Percentiles rank a stretch among this genome's conserved stretches.
phyloP scores from a whole-genome alignment of 768 basidiomycete genomes.

The Austroboletus festivus region DNA sequence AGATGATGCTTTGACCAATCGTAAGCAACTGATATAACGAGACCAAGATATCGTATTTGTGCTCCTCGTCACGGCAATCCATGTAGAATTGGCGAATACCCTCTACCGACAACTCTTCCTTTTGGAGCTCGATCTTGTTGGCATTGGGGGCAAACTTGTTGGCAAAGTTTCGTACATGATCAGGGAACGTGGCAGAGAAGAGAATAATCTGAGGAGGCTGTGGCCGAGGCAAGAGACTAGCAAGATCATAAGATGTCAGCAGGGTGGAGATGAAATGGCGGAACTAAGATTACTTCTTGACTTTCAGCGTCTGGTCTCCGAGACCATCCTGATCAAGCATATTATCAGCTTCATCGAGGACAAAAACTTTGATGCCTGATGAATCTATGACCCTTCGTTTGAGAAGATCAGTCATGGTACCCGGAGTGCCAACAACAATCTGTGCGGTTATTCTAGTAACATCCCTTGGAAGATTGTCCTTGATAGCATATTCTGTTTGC shows the following conservation, averaged over 20 bases:
- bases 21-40: constrained; percentile 87
- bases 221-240: constrained; percentile 55
- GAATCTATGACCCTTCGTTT: constrained; percentile 75
- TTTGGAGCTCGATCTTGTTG: constrained; percentile 94
- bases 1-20: constrained; percentile 98
- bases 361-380: constrained; percentile 82
- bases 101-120: constrained; percentile 90
- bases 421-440: constrained; percentile 93
- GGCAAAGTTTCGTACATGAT: constrained; percentile 89
- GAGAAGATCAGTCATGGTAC: constrained; percentile 89
- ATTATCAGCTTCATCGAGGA: constrained; percentile 97
- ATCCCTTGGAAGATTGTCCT: constrained; percentile 70
- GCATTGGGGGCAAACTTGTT: constrained; percentile 88
- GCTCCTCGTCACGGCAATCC: constrained; percentile 87
- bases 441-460: constrained; percentile 77
- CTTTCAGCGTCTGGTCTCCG: constrained; percentile 88
- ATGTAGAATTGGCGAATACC: constrained; percentile 97
- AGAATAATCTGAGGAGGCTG: constrained; percentile 80
- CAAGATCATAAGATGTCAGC: constrained; percentile 11
- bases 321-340: constrained; percentile 95
- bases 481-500: constrained; percentile 94
- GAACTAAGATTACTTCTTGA: constrained; percentile 74
- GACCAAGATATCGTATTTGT: constrained; percentile 95
- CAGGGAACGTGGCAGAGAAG: constrained; percentile 98
- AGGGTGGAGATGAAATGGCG: background rate